Percentiles rank a stretch among this genome's conserved stretches.
These are phyloP conservation scores for Aquilaria agallochum DNA, from an alignment of 441 rosid species.

Conservation along the genomic window DNA sequence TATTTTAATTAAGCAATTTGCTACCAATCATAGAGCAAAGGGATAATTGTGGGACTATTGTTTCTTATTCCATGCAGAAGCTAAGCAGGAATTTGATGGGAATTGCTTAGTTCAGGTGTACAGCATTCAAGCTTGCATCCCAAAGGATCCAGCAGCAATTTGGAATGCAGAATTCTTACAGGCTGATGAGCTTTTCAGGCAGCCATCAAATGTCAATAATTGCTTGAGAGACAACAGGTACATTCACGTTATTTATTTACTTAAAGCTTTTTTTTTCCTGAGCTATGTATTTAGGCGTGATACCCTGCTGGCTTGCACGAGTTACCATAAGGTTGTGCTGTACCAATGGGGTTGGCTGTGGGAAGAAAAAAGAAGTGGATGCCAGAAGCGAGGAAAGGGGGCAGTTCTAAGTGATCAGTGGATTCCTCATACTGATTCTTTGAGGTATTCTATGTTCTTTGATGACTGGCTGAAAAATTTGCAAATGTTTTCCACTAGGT, in stretches of 20 bases:
- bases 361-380: too few relatives aligned
- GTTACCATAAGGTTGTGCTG: not conserved
- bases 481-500: constrained; percentile 35
- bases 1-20: not conserved
- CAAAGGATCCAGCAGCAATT: constrained; percentile 73
- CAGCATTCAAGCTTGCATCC: constrained; percentile 79
- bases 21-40: not conserved
- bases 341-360: not conserved
- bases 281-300: not conserved
- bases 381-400: too few relatives aligned
- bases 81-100: constrained; percentile 63
- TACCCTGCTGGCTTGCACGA: not conserved
- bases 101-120: constrained; percentile 69
- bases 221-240: constrained; percentile 92
- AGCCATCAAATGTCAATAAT: constrained; percentile 49
- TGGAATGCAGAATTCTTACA: constrained; percentile 90
- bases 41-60: constrained; percentile 3
- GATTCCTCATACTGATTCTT: too few relatives aligned
- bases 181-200: constrained; percentile 79
- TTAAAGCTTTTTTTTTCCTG: not conserved
- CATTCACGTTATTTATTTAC: not conserved
- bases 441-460: too few relatives aligned
- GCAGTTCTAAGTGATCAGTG: too few relatives aligned
- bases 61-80: constrained; percentile 46
- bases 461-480: too few relatives aligned